A percentile compares a stretch with the other conserved stretches of the same genome.
Conservation (phyloP, 192 early-diverging fungal species). For the Coemansia sp. region DNA sequence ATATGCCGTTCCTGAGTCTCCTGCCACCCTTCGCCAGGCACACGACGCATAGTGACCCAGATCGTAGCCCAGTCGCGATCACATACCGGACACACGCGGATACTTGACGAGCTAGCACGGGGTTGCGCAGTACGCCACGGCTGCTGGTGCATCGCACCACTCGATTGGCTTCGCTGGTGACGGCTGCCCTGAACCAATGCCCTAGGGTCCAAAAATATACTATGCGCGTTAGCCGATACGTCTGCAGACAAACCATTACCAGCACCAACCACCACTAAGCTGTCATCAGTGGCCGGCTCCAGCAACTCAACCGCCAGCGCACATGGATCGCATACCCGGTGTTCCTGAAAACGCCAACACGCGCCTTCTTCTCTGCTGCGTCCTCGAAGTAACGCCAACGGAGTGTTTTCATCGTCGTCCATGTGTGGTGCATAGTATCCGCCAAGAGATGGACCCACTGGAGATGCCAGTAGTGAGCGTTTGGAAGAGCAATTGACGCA, state of each 20-base stretch:
- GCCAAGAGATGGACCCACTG: constrained; percentile 29
- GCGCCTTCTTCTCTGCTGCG: not conserved
- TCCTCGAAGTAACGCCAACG: constrained; percentile 18
- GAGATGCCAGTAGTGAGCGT: constrained; percentile 57
- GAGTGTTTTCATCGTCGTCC: constrained; percentile 25
- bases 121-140: constrained; percentile 6
- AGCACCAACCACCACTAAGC: constrained; percentile 18
- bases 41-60: constrained; percentile 31
- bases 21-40: constrained; percentile 52
- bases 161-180: constrained; percentile 3
- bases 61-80: constrained; percentile 37
- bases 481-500: constrained; percentile 77
- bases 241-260: constrained; percentile 4
- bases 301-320: constrained; percentile 29
- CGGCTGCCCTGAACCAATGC: not conserved
- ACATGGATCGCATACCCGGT: constrained; percentile 66
- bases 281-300: constrained; percentile 12
- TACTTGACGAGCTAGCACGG: constrained; percentile 31
- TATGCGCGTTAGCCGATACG: constrained; percentile 36
- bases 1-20: constrained; percentile 53
- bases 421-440: constrained; percentile 15
- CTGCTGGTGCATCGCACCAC: not conserved
- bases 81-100: constrained; percentile 45
- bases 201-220: constrained; percentile 17
- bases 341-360: constrained; percentile 35